A percentile compares a stretch with the other conserved stretches of the same genome.
These are phyloP conservation scores for Chaetomium cochliodes DNA, from an alignment of 495 filamentous ascomycete genomes.

Conservation along the genomic window DNA sequence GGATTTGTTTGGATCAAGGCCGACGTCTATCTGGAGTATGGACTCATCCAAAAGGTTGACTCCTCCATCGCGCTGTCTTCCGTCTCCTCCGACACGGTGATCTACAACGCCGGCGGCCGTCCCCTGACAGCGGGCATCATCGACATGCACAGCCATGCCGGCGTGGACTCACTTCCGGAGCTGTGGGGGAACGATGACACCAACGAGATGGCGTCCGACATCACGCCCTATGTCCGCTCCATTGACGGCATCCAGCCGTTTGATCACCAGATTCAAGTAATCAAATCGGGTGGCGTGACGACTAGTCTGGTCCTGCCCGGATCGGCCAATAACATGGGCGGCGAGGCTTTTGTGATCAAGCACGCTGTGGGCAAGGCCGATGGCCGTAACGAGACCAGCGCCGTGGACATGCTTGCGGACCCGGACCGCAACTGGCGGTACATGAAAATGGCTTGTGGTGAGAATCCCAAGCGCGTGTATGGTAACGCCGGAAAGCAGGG, in stretches of 20 bases:
- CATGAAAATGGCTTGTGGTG: constrained; percentile 73
- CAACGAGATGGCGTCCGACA: constrained; percentile 52
- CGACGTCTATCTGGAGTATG: constrained; percentile 51
- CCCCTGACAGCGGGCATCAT: constrained; percentile 62
- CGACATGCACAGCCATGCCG: constrained; percentile 67
- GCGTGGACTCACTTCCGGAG: constrained; percentile 43
- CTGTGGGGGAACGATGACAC: constrained; percentile 47
- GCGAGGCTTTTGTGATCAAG: constrained; percentile 64
- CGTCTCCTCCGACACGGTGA: constrained; percentile 37
- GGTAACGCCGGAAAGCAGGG: constrained; percentile 42
- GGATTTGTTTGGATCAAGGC: constrained; percentile 45
- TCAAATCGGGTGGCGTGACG: constrained; percentile 67
- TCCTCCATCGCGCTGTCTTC: constrained; percentile 34
- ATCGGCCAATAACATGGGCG: constrained; percentile 65
- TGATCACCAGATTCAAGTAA: constrained; percentile 57
- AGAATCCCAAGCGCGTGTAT: constrained; percentile 60
- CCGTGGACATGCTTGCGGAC: constrained; percentile 48
- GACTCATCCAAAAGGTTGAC: constrained; percentile 47
- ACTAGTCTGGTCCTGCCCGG: constrained; percentile 65
- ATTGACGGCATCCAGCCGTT: constrained; percentile 52
- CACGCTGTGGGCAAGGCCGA: constrained; percentile 50
- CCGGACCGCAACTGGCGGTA: constrained; percentile 54
- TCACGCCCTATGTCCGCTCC: constrained; percentile 59
- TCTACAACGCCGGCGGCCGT: constrained; percentile 56
- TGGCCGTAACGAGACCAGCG: constrained; percentile 54